phyloP scores from a whole-genome alignment of 2,329 filamentous ascomycete species.

The Albifimbria verrucaria region DNA sequence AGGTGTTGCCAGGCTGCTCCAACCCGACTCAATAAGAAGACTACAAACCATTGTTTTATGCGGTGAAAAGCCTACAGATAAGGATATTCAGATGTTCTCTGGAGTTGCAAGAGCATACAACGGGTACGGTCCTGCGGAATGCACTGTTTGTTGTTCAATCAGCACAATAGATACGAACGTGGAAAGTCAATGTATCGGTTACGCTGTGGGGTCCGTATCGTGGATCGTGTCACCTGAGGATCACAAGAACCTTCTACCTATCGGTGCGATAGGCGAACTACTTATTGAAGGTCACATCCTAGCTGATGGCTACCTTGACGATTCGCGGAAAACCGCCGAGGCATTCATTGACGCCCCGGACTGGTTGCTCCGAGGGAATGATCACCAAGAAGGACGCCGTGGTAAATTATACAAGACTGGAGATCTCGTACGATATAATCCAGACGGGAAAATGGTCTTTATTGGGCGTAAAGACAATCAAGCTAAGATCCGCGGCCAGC shows the following conservation, averaged over 20 bases:
- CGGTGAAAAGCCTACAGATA: conserved; percentile 4
- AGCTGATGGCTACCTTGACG: conserved; percentile 7
- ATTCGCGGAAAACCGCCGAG: neutral
- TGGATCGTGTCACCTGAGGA: conserved; percentile 17
- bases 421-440: conserved; percentile 40
- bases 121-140: conserved; percentile 7
- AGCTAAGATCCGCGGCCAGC: conserved; percentile 57
- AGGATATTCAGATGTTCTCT: conserved; percentile 17
- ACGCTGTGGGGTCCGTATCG: neutral
- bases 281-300: conserved; percentile 15
- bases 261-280: conserved; percentile 16
- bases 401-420: conserved; percentile 40
- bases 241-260: conserved; percentile 12
- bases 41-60: conserved; percentile 1
- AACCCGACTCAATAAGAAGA: neutral
- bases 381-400: conserved; percentile 25
- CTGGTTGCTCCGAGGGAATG: conserved; percentile 34
- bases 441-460: conserved; percentile 37
- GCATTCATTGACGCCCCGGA: neutral
- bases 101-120: conserved; percentile 32
- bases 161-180: conserved; percentile 1
- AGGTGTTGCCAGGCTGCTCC: neutral
- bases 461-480: conserved; percentile 54
- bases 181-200: neutral
- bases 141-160: neutral